Evolutionary conservation across 768 basidiomycete genomes (phyloP), one percentile per base, ranked within the genome.

Genomic region (Hericium alpestre): DNA sequence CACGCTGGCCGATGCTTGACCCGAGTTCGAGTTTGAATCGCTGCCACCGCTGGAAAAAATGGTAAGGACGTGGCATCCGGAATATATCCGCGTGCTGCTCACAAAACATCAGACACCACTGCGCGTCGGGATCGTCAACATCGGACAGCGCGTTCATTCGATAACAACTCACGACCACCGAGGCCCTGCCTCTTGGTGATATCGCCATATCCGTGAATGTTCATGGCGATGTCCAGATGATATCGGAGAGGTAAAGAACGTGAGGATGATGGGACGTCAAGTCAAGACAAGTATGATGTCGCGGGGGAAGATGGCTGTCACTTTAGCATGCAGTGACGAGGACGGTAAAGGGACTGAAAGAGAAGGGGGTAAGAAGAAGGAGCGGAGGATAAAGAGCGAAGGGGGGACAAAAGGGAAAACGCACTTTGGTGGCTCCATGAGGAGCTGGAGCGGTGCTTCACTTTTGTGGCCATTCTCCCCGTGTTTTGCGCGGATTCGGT

Each of bases 111-210:
- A 16, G 52, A 16, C 22, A 53, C 18, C 20, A 20, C 52, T 18
- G 38, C 9, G 27, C 16, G 25, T 18, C 18, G 38, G 32, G 8
- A 38, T 53, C 16, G 41, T 54, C 53, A 54, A 20, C 12, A 7
- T 20, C 18, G 39, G 13, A 41, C 13, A 11, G n/a, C n/a, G 13
- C 27, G 51, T 18, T 11, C 18, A 13, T 8, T 13, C 11, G 53
- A 12, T 20, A 18, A 20, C 2, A 12, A 59, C 72, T 65, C 58
- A 73, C 72, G 39, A 57, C 61, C 65, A 15, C 57, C 48, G 46
- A 60, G 62, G 58, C 60, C 66, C 63, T 67, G 70, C 61, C 67
- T 66, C 59, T 59, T 64, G 39, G 40, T 57, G 32, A 61, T 49
- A 60, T 62, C 52, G 51, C 59, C 58, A 41, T 37, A 13, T n/a